phyloP scores from a whole-genome alignment of 2,329 filamentous ascomycete genomes.

The Orbilia oligospora region DNA sequence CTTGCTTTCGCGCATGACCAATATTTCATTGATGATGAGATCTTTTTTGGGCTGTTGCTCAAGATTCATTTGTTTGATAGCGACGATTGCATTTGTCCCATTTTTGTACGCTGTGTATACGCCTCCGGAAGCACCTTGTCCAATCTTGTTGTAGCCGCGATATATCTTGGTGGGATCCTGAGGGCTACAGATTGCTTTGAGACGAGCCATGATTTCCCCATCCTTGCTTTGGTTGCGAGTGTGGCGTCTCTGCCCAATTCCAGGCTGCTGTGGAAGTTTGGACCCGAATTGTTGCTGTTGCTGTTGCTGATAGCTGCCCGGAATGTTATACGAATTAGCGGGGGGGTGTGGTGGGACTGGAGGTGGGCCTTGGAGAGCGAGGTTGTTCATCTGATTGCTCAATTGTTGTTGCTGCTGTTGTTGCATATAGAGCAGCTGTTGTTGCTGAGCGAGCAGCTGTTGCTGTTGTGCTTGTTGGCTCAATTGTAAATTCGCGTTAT shows the following conservation, averaged over 20 bases:
- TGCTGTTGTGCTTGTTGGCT: slow-evolving; percentile 52
- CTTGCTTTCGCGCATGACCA: slow-evolving; percentile 99
- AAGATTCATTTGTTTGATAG: slow-evolving; percentile 99
- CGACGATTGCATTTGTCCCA: slow-evolving; percentile 87
- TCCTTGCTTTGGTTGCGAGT: slow-evolving; percentile 82
- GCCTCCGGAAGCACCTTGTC: slow-evolving; percentile 95
- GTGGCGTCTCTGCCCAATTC: slow-evolving; percentile 77
- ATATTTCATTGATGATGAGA: slow-evolving; percentile 97
- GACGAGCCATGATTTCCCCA: slow-evolving; percentile 83
- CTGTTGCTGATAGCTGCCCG: slow-evolving; percentile 66
- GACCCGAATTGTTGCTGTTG: slow-evolving; percentile 65
- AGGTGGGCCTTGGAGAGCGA: slow-evolving; percentile 66
- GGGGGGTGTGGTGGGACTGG: slow-evolving; percentile 32
- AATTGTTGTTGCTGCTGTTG: slow-evolving; percentile 67
- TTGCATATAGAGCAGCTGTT: slow-evolving; percentile 66
- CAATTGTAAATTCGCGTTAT: slow-evolving; percentile 27
- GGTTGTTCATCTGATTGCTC: slow-evolving; percentile 65
- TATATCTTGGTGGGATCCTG: slow-evolving; percentile 92
- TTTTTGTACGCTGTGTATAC: slow-evolving; percentile 93
- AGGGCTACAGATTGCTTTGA: slow-evolving; percentile 90
- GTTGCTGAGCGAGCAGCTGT: slow-evolving; percentile 65
- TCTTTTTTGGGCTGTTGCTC: slow-evolving; percentile 99
- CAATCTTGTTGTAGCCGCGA: slow-evolving; percentile 90
- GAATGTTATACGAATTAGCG: slow-evolving; percentile 63
- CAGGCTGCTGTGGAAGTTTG: slow-evolving; percentile 67